Evolutionary conservation across 352 stramenopile species (phyloP).

Genomic region (Globisporangium middletonii): DNA sequence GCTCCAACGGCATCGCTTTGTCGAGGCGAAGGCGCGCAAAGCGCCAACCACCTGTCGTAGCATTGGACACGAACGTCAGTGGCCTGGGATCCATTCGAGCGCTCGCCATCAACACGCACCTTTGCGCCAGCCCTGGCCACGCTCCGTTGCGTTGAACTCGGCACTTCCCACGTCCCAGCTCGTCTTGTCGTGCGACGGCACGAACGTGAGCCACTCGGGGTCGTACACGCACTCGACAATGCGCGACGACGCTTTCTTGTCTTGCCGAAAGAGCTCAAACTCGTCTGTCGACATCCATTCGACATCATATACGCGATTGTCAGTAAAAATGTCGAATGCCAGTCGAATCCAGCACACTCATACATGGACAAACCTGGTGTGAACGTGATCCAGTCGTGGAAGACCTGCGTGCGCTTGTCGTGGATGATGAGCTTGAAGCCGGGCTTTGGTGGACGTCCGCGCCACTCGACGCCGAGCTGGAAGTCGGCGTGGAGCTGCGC

Average conservation of each 20-base stretch:
- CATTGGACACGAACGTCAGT: too few species aligned
- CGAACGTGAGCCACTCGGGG: slow-evolving; percentile 73
- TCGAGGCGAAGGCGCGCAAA: slow-evolving; percentile 66
- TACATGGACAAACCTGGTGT: slow-evolving; percentile 33
- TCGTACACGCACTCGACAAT: slow-evolving; percentile 85
- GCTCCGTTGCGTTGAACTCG: slow-evolving; percentile 60
- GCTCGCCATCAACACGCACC: slow-evolving; percentile 19
- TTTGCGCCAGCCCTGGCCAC: slow-evolving; percentile 73
- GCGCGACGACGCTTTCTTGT: slow-evolving; percentile 79
- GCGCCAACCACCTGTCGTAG: slow-evolving; percentile 53
- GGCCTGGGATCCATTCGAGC: too few species aligned
- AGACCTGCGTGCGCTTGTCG: slow-evolving; percentile 80
- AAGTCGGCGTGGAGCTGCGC: slow-evolving; percentile 61
- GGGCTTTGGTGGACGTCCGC: slow-evolving; percentile 62
- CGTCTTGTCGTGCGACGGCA: slow-evolving; percentile 80
- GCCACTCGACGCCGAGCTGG: slow-evolving; percentile 78
- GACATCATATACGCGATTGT: neutral
- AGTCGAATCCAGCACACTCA: too few species aligned
- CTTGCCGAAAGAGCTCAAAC: slow-evolving; percentile 69
- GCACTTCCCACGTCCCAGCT: slow-evolving; percentile 61
- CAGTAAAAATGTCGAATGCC: neutral
- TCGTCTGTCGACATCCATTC: slow-evolving; percentile 48
- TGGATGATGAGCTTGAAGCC: slow-evolving; percentile 83
- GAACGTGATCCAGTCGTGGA: slow-evolving; percentile 87
- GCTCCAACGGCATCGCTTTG: slow-evolving; percentile 59